Percentiles rank a stretch among this genome's conserved stretches.
phyloP scores from a whole-genome alignment of 129 eudicot species.

The Helichrysum umbraculigerum region DNA sequence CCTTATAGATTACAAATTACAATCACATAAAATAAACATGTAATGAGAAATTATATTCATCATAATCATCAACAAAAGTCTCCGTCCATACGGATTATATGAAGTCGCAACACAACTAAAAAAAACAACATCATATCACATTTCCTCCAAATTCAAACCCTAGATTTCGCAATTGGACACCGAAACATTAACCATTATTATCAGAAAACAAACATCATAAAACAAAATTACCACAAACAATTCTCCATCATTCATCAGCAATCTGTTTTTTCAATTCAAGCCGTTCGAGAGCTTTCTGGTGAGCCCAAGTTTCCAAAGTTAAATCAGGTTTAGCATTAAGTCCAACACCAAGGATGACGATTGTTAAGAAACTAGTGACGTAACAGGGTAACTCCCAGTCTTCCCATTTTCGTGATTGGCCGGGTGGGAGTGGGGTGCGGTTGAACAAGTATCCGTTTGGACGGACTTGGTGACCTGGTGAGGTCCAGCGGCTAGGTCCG shows the following conservation, averaged over 20 bases:
- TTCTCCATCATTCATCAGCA: not conserved
- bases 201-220: not conserved
- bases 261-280: not conserved
- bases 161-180: not conserved
- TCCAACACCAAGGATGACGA: slow-evolving; percentile 9
- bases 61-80: not conserved
- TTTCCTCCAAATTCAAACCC: not conserved
- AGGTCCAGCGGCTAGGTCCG: not conserved
- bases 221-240: not conserved
- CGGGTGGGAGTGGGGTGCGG: slow-evolving; percentile 14
- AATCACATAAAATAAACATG: not conserved
- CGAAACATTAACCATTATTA: not conserved
- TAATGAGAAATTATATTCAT: not conserved
- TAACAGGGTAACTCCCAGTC: slow-evolving; percentile 16
- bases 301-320: slow-evolving; percentile 19
- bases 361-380: slow-evolving; percentile 7
- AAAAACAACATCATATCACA: not conserved
- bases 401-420: slow-evolving; percentile 8
- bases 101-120: not conserved
- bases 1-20: not conserved
- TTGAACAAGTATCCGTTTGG: slow-evolving; percentile 18
- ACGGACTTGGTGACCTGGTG: slow-evolving; percentile 12
- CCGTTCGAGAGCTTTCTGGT: slow-evolving; percentile 4
- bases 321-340: slow-evolving; percentile 15
- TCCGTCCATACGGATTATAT: not conserved